Conservation (phyloP, 2,329 filamentous ascomycete genomes). For the Ophiostoma perfectum region DNA sequence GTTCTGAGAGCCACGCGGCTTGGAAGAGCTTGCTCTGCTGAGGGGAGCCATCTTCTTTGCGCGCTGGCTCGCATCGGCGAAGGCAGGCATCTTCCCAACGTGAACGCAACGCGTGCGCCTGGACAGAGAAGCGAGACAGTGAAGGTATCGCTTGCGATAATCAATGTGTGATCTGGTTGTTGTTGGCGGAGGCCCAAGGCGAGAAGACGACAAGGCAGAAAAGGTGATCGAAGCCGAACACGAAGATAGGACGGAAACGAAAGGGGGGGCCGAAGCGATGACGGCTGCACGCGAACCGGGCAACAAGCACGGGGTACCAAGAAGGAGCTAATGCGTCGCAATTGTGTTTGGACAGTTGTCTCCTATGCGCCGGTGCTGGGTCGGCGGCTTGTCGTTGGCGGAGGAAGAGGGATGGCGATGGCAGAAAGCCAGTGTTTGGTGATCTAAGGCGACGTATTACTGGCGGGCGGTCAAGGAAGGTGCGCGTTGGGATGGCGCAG, state of each 20-base stretch:
- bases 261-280: neutral
- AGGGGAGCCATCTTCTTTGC: slow-evolving; percentile 10
- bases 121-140: neutral
- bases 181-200: neutral
- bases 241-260: neutral
- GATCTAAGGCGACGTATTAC: slow-evolving; percentile 9
- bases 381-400: neutral
- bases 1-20: neutral
- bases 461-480: slow-evolving; percentile 10
- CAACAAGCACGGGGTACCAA: neutral
- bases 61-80: slow-evolving; percentile 11
- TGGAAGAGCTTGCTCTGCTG: neutral
- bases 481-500: slow-evolving; percentile 11
- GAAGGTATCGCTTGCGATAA: neutral
- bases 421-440: neutral
- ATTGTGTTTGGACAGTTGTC: neutral
- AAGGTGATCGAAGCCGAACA: neutral
- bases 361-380: neutral
- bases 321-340: neutral
- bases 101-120: slow-evolving; percentile 2
- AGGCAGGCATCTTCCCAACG: slow-evolving; percentile 8
- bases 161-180: neutral
- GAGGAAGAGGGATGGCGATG: slow-evolving; percentile 1
- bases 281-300: neutral
- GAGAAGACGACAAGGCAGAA: neutral